Evolutionary conservation across 345 rosid genomes (phyloP), one percentile per base, ranked within the genome.

Genomic region (Salix arbutifolia): DNA sequence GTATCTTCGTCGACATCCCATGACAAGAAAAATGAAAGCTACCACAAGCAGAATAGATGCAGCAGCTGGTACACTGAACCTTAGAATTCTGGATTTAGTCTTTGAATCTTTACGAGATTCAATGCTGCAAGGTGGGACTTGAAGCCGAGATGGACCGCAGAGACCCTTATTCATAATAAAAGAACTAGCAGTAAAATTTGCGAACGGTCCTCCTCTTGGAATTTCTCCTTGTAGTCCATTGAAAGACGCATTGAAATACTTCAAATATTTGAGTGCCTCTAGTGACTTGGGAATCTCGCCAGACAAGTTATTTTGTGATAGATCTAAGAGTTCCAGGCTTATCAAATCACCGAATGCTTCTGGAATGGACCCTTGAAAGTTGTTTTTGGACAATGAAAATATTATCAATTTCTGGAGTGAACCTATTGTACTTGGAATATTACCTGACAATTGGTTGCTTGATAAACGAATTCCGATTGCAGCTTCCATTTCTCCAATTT

Each of bases 281-380:
- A 83, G 23, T 8, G 85, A 83, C 5, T 23, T 69, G 30, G 85
- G 85, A 66, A 83, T 83, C 1, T 1, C 6, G 25, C 82, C 78
- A 6, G 82, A 79, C 6, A 83, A 46, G 80, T 53, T 72, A 53
- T 79, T 79, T 5, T 26, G 73, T 0, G 83, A 79, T 26, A 76
- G 30, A 66, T 84, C 80, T 33, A 84, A 72, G 77, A 17, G 23
- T 12, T 74, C 81, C 72, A 83, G 58, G 53, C 37, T 44, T 50
- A 40, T 9, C 50, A 84, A 4, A 3, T 31, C 33, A 28, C 77
- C 80, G 11, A 84, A 37, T 56, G 83, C 70, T 26, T 38, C 26
- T 8, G 86, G 83, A 52, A 79, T 79, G 4, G 60, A 30, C 0
- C 87, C 85, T 46, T 44, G 40, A 0, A 84, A 28, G 17, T 6